Percentiles rank a stretch among this genome's conserved stretches.
phyloP scores from a whole-genome alignment of 2,329 filamentous ascomycete species.

The Neopestalotiopsis clavispora region DNA sequence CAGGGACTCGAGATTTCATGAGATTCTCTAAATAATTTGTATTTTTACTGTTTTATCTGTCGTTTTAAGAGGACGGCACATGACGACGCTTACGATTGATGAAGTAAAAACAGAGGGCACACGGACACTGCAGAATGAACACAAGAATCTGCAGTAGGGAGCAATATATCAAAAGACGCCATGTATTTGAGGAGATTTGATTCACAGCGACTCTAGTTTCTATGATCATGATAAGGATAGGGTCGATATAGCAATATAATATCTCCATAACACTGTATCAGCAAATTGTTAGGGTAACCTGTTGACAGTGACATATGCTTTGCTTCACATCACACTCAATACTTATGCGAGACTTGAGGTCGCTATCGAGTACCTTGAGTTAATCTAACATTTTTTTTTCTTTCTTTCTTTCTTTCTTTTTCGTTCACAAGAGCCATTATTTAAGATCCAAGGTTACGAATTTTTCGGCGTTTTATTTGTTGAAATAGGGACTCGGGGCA shows the following conservation, averaged over 20 bases:
- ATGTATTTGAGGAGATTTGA: not conserved
- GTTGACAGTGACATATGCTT: too few relatives aligned
- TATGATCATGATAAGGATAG: not conserved
- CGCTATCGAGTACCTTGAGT: too few relatives aligned
- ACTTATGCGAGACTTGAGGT: too few relatives aligned
- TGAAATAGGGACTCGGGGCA: too few relatives aligned
- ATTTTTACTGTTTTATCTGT: not conserved
- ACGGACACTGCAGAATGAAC: not conserved
- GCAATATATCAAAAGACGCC: not conserved
- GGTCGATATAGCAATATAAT: not conserved
- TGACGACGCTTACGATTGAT: not conserved
- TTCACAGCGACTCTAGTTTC: not conserved
- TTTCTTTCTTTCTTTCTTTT: too few relatives aligned
- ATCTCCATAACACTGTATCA: too few relatives aligned
- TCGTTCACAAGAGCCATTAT: too few relatives aligned
- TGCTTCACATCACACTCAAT: too few relatives aligned
- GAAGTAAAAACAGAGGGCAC: not conserved
- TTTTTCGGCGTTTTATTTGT: too few relatives aligned
- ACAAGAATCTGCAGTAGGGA: not conserved
- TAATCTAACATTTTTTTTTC: too few relatives aligned
- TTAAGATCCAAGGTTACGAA: too few relatives aligned
- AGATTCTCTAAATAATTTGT: slow-evolving; percentile 48
- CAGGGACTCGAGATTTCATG: slow-evolving; percentile 63
- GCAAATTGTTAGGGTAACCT: too few relatives aligned
- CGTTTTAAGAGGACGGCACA: not conserved